Base-by-base conservation (phyloP, 208 protist species). In the Leishmania arabica region DNA sequence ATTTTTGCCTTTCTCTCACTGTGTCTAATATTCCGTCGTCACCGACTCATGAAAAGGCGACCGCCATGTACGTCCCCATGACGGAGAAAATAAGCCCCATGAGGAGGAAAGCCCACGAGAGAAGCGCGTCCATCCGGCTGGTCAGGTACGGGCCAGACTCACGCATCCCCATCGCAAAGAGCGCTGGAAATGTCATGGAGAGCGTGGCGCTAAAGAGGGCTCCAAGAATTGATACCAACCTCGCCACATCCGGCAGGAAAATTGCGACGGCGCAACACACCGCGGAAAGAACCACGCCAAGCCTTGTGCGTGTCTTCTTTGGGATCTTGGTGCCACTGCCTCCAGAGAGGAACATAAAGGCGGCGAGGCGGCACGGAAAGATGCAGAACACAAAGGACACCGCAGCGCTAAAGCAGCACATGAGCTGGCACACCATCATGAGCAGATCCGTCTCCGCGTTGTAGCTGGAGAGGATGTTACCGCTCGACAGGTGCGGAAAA, bases 311-410 rank as follows among this genome's bases (percentile, higher is more conserved):
- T 78, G 83, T 91, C 76, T 82, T 86, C 64, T 89, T 89, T 19
- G 92, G 90, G 27, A 94, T 91, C 75, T 92, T 93, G 15, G 85
- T 85, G 51, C 70, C 78, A 42, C 80, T 86, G 15, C 89, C 91
- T 58, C 89, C 90, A 17, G 90, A 92, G 40, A 94, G 17, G 24
- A 93, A 86, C 92, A 96, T 94, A 77, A 90, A 94, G 27, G 87
- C 88, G 71, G 90, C 88, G 58, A 86, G 83, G 34, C 92, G 89
- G 77, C 89, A 92, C 19, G 92, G 92, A 69, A 95, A 96, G 75
- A 96, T 87, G 84, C 84, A 93, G 79, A 95, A 96, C 37, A 95
- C 88, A 73, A 86, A 96, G 24, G 90, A 93, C 19, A 94, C 76
- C 49, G 89, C 86, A 1, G 91, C 92, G 77, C 87, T 92, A 80